Conservation (phyloP, 2,329 filamentous ascomycete genomes). For the Tolypocladium inflatum region DNA sequence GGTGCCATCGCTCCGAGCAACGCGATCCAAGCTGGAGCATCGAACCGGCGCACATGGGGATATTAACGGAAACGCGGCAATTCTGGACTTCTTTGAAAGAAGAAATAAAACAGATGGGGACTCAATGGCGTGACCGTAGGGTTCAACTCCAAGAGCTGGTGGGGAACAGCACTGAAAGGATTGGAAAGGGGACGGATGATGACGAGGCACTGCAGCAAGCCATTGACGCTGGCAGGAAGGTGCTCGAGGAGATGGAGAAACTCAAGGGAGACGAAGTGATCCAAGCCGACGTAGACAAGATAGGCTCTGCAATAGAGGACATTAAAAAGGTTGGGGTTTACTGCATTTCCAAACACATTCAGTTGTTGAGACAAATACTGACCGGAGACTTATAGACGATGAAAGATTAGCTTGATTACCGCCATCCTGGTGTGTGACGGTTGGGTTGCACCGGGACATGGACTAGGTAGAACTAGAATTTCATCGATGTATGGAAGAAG, state of each 20-base stretch:
- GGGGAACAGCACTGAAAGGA: too few relatives aligned
- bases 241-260: background rate
- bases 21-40: background rate
- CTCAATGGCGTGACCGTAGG: background rate
- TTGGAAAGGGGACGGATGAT: too few relatives aligned
- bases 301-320: background rate
- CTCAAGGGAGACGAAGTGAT: background rate
- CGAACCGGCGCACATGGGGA: background rate
- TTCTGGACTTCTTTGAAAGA: background rate
- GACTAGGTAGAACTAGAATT: too few relatives aligned
- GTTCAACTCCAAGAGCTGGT: too few relatives aligned
- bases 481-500: too few relatives aligned
- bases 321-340: background rate
- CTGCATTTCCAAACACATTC: too few relatives aligned
- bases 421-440: too few relatives aligned
- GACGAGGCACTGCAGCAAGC: background rate
- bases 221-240: background rate
- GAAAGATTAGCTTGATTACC: too few relatives aligned
- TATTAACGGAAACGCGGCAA: background rate
- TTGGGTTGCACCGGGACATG: too few relatives aligned
- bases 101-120: background rate
- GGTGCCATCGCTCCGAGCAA: background rate
- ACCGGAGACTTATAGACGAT: too few relatives aligned
- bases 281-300: background rate
- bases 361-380: too few relatives aligned